Evolutionary conservation across 2,329 filamentous ascomycete genomes (phyloP).

Genomic region (Cordyceps cicadae): DNA sequence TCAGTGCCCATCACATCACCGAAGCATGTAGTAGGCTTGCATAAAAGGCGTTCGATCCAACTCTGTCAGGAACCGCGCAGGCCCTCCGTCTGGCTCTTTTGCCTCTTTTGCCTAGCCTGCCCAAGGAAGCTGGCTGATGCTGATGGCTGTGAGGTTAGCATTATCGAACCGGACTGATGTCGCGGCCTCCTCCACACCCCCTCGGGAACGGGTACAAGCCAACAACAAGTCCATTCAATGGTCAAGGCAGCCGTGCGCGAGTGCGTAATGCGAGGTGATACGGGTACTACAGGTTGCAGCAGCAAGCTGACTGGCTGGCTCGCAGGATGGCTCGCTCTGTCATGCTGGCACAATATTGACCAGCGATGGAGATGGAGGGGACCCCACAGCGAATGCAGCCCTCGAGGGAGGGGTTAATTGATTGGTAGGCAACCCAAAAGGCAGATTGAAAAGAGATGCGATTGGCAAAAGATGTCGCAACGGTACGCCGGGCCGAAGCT

Average conservation of each 20-base stretch:
- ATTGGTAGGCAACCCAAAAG: slow-evolving; percentile 1
- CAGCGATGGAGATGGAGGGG: background rate
- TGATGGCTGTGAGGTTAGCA: background rate
- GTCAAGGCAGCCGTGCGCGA: background rate
- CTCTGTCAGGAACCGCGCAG: slow-evolving; percentile 8
- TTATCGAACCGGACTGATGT: background rate
- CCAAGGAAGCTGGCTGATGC: background rate
- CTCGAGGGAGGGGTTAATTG: slow-evolving; percentile 4
- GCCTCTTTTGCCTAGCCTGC: background rate
- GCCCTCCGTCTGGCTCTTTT: background rate
- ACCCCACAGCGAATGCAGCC: slow-evolving; percentile 7
- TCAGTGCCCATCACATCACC: background rate
- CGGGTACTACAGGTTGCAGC: background rate
- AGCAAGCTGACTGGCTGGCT: background rate
- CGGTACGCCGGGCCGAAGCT: slow-evolving; percentile 9
- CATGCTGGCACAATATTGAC: slow-evolving; percentile 3
- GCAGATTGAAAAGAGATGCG: slow-evolving; percentile 3
- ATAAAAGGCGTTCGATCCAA: slow-evolving; percentile 5
- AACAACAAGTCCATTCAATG: background rate
- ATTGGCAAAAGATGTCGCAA: slow-evolving; percentile 1
- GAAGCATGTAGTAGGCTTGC: background rate
- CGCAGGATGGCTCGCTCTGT: background rate
- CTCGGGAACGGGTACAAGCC: slow-evolving; percentile 1
- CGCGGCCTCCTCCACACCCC: background rate
- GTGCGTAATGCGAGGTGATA: slow-evolving; percentile 6